phyloP scores from a whole-genome alignment of 2,329 filamentous ascomycete species.

The Phaeosphaeriaceae sp. region DNA sequence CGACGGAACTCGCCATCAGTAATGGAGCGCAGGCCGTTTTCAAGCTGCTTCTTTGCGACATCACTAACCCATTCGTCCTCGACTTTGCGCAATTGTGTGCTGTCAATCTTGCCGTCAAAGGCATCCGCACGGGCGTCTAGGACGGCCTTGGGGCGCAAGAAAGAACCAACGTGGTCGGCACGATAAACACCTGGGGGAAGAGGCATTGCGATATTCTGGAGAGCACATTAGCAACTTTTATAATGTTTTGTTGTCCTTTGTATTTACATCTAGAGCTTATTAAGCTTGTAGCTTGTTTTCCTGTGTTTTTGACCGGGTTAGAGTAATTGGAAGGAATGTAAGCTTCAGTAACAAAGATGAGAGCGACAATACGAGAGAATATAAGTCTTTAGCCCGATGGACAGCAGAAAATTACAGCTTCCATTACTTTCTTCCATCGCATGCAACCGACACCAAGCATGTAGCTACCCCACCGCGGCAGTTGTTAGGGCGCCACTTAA shows the following conservation, averaged over 20 bases:
- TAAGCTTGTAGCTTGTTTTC: background rate
- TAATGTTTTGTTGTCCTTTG: background rate
- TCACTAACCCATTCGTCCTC: slow-evolving; percentile 59
- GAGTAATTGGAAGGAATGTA: background rate
- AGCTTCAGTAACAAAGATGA: background rate
- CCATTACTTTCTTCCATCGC: slow-evolving; percentile 10
- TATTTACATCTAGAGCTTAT: background rate
- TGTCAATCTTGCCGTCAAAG: slow-evolving; percentile 51
- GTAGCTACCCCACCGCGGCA: slow-evolving; percentile 46
- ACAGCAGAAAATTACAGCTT: slow-evolving; percentile 12
- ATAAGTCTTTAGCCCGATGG: background rate
- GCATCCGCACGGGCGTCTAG: slow-evolving; percentile 58
- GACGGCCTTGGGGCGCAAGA: slow-evolving; percentile 59
- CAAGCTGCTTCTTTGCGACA: slow-evolving; percentile 58
- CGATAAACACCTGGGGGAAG: slow-evolving; percentile 50
- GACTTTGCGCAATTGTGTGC: slow-evolving; percentile 56
- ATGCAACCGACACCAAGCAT: slow-evolving; percentile 15
- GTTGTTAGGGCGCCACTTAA: slow-evolving; percentile 33
- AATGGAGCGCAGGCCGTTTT: slow-evolving; percentile 57
- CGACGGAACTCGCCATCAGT: slow-evolving; percentile 65
- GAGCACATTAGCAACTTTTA: background rate
- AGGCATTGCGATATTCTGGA: slow-evolving; percentile 35
- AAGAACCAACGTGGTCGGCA: slow-evolving; percentile 64
- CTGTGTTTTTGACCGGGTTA: too few relatives aligned
- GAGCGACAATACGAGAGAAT: slow-evolving; percentile 2